A percentile compares a stretch with the other conserved stretches of the same genome.
Evolutionary conservation across 768 basidiomycete species (phyloP).

Genomic region (Hericium coralloides): DNA sequence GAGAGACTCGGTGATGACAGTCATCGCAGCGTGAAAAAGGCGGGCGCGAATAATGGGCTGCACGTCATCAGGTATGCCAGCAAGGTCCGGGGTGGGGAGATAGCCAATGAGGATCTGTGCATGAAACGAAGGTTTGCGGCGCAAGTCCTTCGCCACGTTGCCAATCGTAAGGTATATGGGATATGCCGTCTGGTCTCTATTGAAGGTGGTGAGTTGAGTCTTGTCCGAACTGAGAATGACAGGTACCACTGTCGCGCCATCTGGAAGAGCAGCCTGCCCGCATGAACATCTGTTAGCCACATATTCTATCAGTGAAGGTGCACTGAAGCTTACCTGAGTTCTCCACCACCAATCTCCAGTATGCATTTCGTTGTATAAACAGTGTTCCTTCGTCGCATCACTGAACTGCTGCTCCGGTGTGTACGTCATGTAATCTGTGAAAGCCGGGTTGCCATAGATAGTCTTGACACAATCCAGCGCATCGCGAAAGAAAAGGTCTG

Average conservation of each 20-base stretch:
- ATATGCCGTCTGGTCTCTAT: slow-evolving; percentile 16
- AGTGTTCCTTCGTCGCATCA: neutral
- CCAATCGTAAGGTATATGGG: slow-evolving; percentile 24
- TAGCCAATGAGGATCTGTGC: slow-evolving; percentile 19
- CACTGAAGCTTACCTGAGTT: slow-evolving; percentile 9
- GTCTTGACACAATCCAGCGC: slow-evolving; percentile 3
- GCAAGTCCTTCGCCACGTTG: slow-evolving; percentile 16
- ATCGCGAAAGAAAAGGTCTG: slow-evolving; percentile 4
- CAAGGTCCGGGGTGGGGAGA: slow-evolving; percentile 13
- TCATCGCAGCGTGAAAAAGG: slow-evolving; percentile 16
- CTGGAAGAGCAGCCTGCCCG: neutral
- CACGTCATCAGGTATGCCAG: slow-evolving; percentile 1
- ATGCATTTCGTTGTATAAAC: slow-evolving; percentile 9
- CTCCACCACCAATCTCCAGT: slow-evolving; percentile 11
- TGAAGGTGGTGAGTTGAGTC: slow-evolving; percentile 13
- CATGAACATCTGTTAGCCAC: too few species aligned
- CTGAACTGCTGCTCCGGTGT: slow-evolving; percentile 3
- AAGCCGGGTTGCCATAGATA: slow-evolving; percentile 3
- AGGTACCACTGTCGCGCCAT: slow-evolving; percentile 12
- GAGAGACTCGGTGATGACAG: slow-evolving; percentile 5
- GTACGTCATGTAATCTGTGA: slow-evolving; percentile 1
- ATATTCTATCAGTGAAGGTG: too few species aligned
- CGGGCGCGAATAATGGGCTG: neutral
- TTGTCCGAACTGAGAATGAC: too few species aligned
- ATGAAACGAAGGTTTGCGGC: slow-evolving; percentile 8